Conservation (phyloP, 1,139 yeast species). For the Pichia sp. region DNA sequence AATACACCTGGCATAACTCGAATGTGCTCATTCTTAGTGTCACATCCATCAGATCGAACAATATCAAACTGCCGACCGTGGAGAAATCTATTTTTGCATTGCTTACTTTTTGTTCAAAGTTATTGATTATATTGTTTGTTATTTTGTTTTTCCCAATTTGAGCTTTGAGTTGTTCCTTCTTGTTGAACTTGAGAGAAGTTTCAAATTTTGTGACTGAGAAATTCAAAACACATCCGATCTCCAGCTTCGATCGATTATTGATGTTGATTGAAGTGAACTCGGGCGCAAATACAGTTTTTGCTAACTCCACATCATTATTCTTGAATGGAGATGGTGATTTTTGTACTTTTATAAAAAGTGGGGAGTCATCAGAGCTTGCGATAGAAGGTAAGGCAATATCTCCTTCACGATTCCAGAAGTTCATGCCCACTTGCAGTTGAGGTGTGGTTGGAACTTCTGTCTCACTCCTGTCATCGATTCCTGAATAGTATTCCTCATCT, state of each 20-base stretch:
- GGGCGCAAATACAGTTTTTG: conserved; percentile 19
- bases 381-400: not conserved
- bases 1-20: conserved; percentile 37
- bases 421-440: conserved; percentile 19
- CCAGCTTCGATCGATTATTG: not conserved
- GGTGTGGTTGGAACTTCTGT: conserved; percentile 20
- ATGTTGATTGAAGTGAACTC: conserved; percentile 15
- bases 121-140: conserved; percentile 21
- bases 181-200: conserved; percentile 18
- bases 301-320: conserved; percentile 13
- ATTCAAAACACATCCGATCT: conserved; percentile 24
- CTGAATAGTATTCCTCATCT: not conserved
- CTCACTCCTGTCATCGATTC: not conserved
- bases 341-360: not conserved
- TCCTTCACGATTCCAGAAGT: conserved; percentile 18
- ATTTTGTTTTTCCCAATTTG: conserved; percentile 23
- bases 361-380: not conserved
- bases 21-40: conserved; percentile 38
- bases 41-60: conserved; percentile 43
- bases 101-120: conserved; percentile 18
- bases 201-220: conserved; percentile 28
- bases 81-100: conserved; percentile 24
- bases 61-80: conserved; percentile 33
- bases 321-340: not conserved
- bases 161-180: conserved; percentile 18